Conservation (phyloP, 129 eudicot species). For the Scalesia atractyloides region DNA sequence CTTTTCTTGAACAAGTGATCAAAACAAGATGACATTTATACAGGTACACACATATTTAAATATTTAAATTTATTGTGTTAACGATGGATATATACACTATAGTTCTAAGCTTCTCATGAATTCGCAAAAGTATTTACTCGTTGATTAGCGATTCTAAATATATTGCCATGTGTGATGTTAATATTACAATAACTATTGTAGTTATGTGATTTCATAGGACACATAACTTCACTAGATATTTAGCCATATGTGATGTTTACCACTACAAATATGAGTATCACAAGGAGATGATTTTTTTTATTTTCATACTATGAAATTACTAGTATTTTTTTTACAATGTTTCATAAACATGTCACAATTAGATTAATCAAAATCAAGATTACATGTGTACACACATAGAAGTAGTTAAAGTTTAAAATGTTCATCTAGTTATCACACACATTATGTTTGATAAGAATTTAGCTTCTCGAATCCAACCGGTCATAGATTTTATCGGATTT, state of each 20-base stretch:
- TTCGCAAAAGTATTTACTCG: no score
- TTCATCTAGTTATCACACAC: background rate
- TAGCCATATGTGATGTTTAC: background rate
- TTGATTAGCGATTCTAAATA: background rate
- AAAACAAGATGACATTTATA: constrained; percentile 2
- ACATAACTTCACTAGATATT: background rate
- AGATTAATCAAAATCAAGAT: background rate
- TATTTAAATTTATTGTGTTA: background rate
- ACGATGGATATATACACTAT: no score
- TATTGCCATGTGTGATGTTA: background rate
- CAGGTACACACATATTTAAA: constrained; percentile 17
- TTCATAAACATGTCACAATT: background rate
- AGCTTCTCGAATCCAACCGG: background rate
- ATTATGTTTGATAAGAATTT: background rate
- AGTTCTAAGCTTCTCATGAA: no score
- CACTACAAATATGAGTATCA: background rate
- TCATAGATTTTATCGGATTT: background rate
- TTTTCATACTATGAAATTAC: background rate
- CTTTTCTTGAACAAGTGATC: background rate
- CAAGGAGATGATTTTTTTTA: background rate
- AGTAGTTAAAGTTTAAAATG: background rate
- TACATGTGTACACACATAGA: background rate
- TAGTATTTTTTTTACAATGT: background rate
- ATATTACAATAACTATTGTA: background rate
- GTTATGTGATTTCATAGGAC: background rate